Conservation (phyloP, 2,329 filamentous ascomycete species). For the Penicillium thymicola region DNA sequence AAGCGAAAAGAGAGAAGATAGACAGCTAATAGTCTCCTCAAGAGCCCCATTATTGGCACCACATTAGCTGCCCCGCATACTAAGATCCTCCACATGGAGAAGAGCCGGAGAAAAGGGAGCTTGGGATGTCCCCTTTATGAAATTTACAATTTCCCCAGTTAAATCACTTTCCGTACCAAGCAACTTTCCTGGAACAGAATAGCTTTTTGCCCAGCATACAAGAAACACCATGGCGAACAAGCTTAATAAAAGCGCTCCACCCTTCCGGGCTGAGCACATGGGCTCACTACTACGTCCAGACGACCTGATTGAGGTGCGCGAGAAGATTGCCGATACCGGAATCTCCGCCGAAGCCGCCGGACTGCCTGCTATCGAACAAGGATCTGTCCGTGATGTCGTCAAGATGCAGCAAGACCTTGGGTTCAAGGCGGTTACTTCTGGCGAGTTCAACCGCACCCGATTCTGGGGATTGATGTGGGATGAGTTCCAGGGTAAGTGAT, state of each 20-base stretch:
- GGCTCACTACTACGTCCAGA: slow-evolving; percentile 22
- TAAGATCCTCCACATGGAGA: not conserved
- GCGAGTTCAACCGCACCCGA: slow-evolving; percentile 24
- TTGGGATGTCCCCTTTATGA: not conserved
- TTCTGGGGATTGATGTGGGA: slow-evolving; percentile 27
- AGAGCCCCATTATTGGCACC: not conserved
- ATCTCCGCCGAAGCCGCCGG: slow-evolving; percentile 20
- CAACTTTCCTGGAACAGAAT: not conserved
- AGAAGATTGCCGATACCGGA: slow-evolving; percentile 18
- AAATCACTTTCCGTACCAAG: not conserved
- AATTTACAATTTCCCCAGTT: not conserved
- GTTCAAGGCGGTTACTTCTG: slow-evolving; percentile 21
- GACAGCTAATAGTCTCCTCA: not conserved
- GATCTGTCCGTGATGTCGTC: slow-evolving; percentile 20
- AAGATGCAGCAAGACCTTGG: slow-evolving; percentile 22
- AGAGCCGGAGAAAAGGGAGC: not conserved
- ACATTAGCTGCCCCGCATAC: not conserved
- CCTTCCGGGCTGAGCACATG: slow-evolving; percentile 25
- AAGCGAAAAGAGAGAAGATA: not conserved
- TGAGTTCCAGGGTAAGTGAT: slow-evolving; percentile 20
- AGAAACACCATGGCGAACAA: slow-evolving; percentile 13
- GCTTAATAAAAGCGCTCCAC: slow-evolving; percentile 21
- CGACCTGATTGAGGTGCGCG: slow-evolving; percentile 18
- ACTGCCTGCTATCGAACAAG: not conserved
- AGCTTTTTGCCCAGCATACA: not conserved